Percentiles rank a stretch among this genome's conserved stretches.
phyloP scores from a whole-genome alignment of 176 grass and related monocot species.

The Cenchrus fungigraminus region DNA sequence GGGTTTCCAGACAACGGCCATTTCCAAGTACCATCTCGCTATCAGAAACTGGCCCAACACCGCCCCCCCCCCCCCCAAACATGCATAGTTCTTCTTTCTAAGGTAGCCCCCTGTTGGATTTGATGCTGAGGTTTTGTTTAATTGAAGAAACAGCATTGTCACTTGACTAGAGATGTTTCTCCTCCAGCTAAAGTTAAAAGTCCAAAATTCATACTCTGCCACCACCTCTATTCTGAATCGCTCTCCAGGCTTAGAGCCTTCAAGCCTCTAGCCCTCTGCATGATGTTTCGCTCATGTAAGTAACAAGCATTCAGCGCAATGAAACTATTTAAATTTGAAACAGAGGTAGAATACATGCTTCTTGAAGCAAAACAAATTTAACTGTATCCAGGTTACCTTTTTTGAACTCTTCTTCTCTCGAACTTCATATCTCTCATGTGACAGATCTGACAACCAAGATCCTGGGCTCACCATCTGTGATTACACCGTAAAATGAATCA shows the following conservation, averaged over 20 bases:
- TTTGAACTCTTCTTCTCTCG: constrained; percentile 92
- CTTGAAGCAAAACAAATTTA: constrained; percentile 9
- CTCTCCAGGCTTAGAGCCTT: constrained; percentile 95
- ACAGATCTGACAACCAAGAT: constrained; percentile 92
- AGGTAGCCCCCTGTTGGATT: constrained; percentile 33
- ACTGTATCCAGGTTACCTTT: constrained; percentile 60
- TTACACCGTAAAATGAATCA: constrained; percentile 14
- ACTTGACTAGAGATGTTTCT: constrained; percentile 16
- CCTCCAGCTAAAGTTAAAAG: constrained; percentile 21
- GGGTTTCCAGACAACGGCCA: background rate
- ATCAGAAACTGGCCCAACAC: constrained; percentile 8
- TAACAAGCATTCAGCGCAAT: background rate
- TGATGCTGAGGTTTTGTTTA: constrained; percentile 27
- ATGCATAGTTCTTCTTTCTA: constrained; percentile 10
- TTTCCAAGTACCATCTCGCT: background rate
- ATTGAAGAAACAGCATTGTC: constrained; percentile 25
- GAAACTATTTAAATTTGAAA: background rate
- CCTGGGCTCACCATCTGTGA: constrained; percentile 86
- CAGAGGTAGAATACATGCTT: background rate
- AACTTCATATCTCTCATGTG: constrained; percentile 95
- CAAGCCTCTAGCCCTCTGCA: constrained; percentile 91
- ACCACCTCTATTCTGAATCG: constrained; percentile 67
- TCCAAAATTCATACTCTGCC: constrained; percentile 20
- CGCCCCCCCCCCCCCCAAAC: no score
- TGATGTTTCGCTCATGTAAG: constrained; percentile 19